These are phyloP conservation scores for Coemansia asiatica DNA, from an alignment of 192 early-diverging fungal species.

Conservation along the genomic window DNA sequence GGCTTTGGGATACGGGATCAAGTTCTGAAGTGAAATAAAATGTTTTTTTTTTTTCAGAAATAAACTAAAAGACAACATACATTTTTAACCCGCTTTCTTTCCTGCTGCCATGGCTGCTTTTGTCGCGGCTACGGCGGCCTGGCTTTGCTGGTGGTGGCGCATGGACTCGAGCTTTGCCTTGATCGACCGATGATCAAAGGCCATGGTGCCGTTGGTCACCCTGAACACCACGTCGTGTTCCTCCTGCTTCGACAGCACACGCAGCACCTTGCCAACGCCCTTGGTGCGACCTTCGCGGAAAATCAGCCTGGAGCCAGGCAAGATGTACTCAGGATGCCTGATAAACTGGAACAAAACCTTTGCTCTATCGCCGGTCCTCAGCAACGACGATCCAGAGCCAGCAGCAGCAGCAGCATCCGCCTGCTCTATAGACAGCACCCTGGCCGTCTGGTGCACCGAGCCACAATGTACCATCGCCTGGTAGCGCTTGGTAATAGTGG, in stretches of 20 bases:
- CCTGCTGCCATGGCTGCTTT: background rate
- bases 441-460: conserved; percentile 80
- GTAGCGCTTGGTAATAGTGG: conserved; percentile 86
- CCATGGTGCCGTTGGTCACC: conserved; percentile 34
- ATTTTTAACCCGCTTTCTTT: background rate
- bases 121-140: background rate
- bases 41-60: background rate
- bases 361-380: conserved; percentile 87
- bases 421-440: conserved; percentile 61
- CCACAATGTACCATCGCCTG: conserved; percentile 97
- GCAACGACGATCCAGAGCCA: conserved; percentile 32
- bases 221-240: conserved; percentile 15
- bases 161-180: conserved; percentile 27
- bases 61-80: too few species aligned
- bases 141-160: conserved; percentile 10
- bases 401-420: background rate
- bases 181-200: conserved; percentile 17
- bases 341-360: conserved; percentile 80
- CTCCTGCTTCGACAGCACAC: conserved; percentile 29
- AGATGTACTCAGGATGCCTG: conserved; percentile 69
- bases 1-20: background rate
- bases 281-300: conserved; percentile 85
- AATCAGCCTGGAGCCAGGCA: conserved; percentile 61
- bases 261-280: conserved; percentile 81
- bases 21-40: conserved; percentile 1